Conservation (phyloP, 1,284 basidiomycete genomes). For the Heterobasidion parviporum region DNA sequence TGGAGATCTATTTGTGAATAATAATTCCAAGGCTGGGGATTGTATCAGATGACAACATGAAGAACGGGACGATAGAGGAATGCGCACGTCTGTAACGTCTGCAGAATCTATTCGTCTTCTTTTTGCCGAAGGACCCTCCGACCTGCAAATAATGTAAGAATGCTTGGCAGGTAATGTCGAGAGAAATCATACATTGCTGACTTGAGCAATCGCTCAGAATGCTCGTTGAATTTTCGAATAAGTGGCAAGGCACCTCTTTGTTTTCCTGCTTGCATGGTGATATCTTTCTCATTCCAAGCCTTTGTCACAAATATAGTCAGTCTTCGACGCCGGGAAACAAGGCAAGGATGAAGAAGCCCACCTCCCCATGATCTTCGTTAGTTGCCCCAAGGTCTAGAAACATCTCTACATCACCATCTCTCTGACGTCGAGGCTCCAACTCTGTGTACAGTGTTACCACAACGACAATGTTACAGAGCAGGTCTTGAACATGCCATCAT, state of each 20-base stretch:
- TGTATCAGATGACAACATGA: slow-evolving; percentile 1
- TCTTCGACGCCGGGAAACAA: neutral
- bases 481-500: slow-evolving; percentile 62
- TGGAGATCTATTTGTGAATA: slow-evolving; percentile 80
- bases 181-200: slow-evolving; percentile 51
- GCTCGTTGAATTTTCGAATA: slow-evolving; percentile 96
- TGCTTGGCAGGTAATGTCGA: neutral
- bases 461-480: neutral
- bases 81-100: slow-evolving; percentile 23
- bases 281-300: slow-evolving; percentile 83
- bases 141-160: slow-evolving; percentile 29
- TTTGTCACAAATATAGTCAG: slow-evolving; percentile 20
- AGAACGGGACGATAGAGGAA: neutral
- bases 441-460: slow-evolving; percentile 33
- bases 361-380: slow-evolving; percentile 86
- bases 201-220: slow-evolving; percentile 83
- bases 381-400: slow-evolving; percentile 87
- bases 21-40: slow-evolving; percentile 26
- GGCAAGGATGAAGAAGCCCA: slow-evolving; percentile 21
- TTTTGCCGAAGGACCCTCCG: slow-evolving; percentile 49
- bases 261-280: slow-evolving; percentile 94
- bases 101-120: slow-evolving; percentile 42
- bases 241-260: slow-evolving; percentile 84
- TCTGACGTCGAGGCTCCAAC: slow-evolving; percentile 69
- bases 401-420: slow-evolving; percentile 63